A percentile compares a stretch with the other conserved stretches of the same genome.
phyloP scores from a whole-genome alignment of 768 basidiomycete species.

The Calocera cornea region DNA sequence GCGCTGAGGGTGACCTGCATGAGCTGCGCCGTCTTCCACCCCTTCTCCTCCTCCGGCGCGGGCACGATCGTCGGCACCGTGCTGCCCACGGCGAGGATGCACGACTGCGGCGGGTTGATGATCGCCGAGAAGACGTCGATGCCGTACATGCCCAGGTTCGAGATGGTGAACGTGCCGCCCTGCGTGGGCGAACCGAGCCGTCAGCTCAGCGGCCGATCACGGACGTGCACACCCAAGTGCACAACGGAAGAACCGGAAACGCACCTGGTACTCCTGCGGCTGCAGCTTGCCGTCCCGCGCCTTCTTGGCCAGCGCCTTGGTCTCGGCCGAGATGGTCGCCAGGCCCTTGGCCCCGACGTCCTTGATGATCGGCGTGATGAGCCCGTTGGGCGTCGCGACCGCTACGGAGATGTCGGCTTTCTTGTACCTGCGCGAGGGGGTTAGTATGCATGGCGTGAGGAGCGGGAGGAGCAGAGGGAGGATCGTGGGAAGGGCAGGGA shows the following conservation, averaged over 20 bases:
- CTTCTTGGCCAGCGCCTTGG: conserved; percentile 85
- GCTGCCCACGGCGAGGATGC: conserved; percentile 89
- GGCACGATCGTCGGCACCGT: conserved; percentile 77
- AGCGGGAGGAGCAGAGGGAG: neutral
- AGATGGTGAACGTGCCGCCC: conserved; percentile 98
- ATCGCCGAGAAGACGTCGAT: conserved; percentile 95
- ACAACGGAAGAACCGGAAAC: conserved; percentile 12
- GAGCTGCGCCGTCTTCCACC: conserved; percentile 79
- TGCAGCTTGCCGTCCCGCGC: conserved; percentile 93
- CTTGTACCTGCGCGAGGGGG: conserved; percentile 48
- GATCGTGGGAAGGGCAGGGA: too few species aligned
- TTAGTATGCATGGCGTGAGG: conserved; percentile 18
- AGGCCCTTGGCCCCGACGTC: conserved; percentile 88
- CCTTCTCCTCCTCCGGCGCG: conserved; percentile 79
- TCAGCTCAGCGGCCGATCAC: too few species aligned
- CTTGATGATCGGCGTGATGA: conserved; percentile 95
- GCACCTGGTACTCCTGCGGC: conserved; percentile 90
- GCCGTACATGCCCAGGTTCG: conserved; percentile 97
- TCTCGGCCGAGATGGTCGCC: conserved; percentile 80
- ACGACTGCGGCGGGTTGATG: conserved; percentile 96
- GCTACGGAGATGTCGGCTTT: conserved; percentile 96
- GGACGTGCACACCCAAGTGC: too few species aligned
- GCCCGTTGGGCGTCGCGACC: conserved; percentile 86
- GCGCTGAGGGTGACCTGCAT: conserved; percentile 95
- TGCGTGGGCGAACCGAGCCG: too few species aligned